Percentiles rank a stretch among this genome's conserved stretches.
Evolutionary conservation across 2,329 filamentous ascomycete species (phyloP).

Genomic region (Dothistroma septosporum): DNA sequence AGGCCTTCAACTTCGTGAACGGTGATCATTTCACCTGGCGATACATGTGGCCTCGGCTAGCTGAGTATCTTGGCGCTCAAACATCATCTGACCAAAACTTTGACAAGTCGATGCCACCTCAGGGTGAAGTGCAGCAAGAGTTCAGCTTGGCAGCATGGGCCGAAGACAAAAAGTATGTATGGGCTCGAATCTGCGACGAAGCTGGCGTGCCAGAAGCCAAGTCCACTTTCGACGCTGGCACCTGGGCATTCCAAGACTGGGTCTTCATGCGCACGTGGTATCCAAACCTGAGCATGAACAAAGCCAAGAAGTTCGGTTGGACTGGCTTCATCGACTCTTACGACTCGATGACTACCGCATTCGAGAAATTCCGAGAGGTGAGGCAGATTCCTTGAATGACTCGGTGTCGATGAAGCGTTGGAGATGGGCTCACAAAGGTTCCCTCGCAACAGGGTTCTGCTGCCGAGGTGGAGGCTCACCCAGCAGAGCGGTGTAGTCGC

Average conservation of each 20-base stretch:
- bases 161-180: constrained; percentile 37
- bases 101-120: constrained; percentile 23
- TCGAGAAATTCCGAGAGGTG: constrained; percentile 35
- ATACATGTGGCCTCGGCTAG: constrained; percentile 42
- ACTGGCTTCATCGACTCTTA: constrained; percentile 40
- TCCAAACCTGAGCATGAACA: constrained; percentile 43
- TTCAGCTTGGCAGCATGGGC: constrained; percentile 43
- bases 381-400: constrained; percentile 2
- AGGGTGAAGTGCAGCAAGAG: constrained; percentile 36
- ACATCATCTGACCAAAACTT: constrained; percentile 16
- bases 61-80: constrained; percentile 34
- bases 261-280: constrained; percentile 43
- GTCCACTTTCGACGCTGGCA: constrained; percentile 41
- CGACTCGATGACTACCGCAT: constrained; percentile 37
- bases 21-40: constrained; percentile 39
- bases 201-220: constrained; percentile 37
- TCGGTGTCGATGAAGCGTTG: background rate
- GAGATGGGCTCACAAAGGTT: no score
- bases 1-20: constrained; percentile 44
- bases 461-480: background rate
- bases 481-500: background rate
- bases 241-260: constrained; percentile 45
- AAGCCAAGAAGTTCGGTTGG: constrained; percentile 46
- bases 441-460: no score
- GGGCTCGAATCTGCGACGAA: constrained; percentile 36